Evolutionary conservation across 2,329 filamentous ascomycete species (phyloP), one percentile per base, ranked within the genome.

Genomic region (Pseudopyrenochaeta lycopersici): DNA sequence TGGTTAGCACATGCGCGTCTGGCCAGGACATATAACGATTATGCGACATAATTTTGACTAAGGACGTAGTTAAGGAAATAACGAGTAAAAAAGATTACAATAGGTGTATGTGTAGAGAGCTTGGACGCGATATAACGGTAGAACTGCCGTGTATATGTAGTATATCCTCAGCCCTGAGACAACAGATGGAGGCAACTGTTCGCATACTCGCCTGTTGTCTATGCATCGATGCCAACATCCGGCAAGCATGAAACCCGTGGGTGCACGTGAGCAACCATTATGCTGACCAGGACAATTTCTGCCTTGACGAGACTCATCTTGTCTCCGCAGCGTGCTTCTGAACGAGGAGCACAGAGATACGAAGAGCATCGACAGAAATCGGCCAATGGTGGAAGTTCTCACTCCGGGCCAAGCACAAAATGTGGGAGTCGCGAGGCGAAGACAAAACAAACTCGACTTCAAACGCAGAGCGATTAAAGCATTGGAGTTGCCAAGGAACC

Each of bases 141-240:
- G 61, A 58, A 64, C 49, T 46, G 63, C 60, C 56, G 60, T 62
- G 65, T 74, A 73, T 75, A 75, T 69, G 70, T 74, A 74, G 61
- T 56, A 23, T 46, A 43, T 49, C 45, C 41, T 33, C 52, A 35
- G 46, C 45, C 50, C 45, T 41, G 55, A 17, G 40, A 39, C 42
- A 39, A 45, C 44, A 41, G 44, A 56, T 58, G 50, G 49, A 56
- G 48, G 49, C 42, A 46, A 39, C 36, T 49, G 53, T 38, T 52
- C 42, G 45, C 52, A 52, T 49, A 49, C 49, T 40, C 42, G 44
- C 52, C 33, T 54, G 52, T 50, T 46, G 52, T 56, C 60, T 54
- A 69, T 67, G 71, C 71, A 58, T 58, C 52, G 51, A 57, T 56
- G 55, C 52, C 57, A 60, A 58, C 39, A 51, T 48, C 68, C 70